These are phyloP conservation scores for Talaromyces sp. DNA, from an alignment of 2,329 filamentous ascomycete genomes.

Conservation along the genomic window DNA sequence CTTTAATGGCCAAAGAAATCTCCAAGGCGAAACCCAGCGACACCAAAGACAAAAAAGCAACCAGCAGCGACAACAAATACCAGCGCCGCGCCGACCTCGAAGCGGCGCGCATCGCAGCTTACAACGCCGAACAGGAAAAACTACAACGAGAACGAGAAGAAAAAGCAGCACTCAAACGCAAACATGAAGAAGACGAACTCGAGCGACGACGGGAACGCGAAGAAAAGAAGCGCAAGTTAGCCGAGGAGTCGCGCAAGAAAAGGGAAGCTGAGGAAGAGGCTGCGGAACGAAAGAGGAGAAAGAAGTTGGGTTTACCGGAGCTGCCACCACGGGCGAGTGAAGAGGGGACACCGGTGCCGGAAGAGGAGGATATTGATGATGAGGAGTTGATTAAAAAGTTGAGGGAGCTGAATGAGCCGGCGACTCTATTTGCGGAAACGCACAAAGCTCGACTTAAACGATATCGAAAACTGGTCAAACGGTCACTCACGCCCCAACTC, in stretches of 20 bases:
- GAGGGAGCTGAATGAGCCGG: conserved; percentile 70
- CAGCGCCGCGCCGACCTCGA: conserved; percentile 82
- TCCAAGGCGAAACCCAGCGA: conserved; percentile 67
- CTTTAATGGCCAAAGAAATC: conserved; percentile 90
- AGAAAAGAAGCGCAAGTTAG: conserved; percentile 76
- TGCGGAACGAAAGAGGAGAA: conserved; percentile 70
- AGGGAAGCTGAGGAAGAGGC: conserved; percentile 71
- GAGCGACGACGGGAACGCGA: conserved; percentile 68
- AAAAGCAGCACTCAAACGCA: conserved; percentile 74
- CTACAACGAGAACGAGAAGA: conserved; percentile 70
- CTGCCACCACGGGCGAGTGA: conserved; percentile 46
- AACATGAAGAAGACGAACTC: conserved; percentile 81
- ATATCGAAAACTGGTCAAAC: conserved; percentile 62
- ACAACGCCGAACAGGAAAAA: conserved; percentile 75
- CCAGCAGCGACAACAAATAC: conserved; percentile 64
- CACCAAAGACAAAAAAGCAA: conserved; percentile 20
- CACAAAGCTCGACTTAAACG: conserved; percentile 68
- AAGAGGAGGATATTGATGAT: conserved; percentile 65
- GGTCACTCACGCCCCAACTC: conserved; percentile 44
- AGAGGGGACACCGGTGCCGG: conserved; percentile 34
- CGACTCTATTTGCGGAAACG: conserved; percentile 75
- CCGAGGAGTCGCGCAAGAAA: conserved; percentile 71
- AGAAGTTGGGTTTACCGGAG: conserved; percentile 77
- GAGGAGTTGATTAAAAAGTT: conserved; percentile 68
- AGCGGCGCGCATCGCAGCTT: conserved; percentile 74